Evolutionary conservation across 73 alveolate genomes (phyloP).

Genomic region (Paramecium biaurelia): DNA sequence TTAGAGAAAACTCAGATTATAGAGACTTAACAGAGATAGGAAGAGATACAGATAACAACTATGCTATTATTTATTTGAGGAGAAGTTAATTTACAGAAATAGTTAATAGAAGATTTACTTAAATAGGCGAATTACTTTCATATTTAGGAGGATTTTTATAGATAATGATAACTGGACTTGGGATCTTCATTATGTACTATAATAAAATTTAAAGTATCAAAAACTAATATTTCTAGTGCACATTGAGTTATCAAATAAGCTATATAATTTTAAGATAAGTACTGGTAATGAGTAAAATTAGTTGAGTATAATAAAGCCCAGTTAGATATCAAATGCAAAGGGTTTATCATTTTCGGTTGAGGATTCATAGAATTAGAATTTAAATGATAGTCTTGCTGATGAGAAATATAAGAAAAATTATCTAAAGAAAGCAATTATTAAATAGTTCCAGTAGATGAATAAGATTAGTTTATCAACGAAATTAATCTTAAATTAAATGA

Average conservation of each 20-base stretch:
- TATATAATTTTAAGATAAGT: background rate
- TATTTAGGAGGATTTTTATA: background rate
- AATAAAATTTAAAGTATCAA: background rate
- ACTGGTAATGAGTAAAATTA: background rate
- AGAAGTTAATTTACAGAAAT: background rate
- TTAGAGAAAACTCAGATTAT: background rate
- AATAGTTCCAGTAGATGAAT: background rate
- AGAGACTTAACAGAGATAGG: conserved; percentile 20
- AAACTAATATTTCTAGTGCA: background rate
- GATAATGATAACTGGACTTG: background rate
- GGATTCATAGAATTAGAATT: background rate
- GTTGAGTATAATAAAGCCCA: background rate
- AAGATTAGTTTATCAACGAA: background rate
- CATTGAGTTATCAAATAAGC: background rate
- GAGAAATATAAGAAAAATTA: background rate
- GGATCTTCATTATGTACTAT: background rate
- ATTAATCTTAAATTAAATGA: background rate
- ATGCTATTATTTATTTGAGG: background rate
- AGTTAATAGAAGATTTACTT: background rate
- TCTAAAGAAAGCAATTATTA: background rate
- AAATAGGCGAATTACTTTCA: background rate
- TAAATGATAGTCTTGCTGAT: background rate
- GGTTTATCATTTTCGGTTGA: background rate
- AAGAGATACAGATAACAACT: background rate
- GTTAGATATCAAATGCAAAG: background rate